Evolutionary conservation across 129 eudicot genomes (phyloP), one percentile per base, ranked within the genome.

Genomic region (Gnaphalium uliginosum): DNA sequence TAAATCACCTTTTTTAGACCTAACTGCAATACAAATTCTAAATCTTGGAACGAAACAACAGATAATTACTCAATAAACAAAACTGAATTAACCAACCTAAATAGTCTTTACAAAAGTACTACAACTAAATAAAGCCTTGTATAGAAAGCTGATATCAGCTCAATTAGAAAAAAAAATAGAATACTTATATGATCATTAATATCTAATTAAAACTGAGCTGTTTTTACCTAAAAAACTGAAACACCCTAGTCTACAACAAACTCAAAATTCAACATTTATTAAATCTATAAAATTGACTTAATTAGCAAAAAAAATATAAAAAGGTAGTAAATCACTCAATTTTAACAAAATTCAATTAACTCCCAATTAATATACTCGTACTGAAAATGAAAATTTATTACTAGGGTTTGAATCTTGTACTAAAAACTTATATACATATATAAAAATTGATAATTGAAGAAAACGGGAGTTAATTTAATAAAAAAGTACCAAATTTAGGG

Each of bases 341-440:
- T 35, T 10, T 11, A 56, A 27, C 17, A 21, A 11, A 41, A 69
- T n/a, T 29, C 7, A 68, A 68, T 39, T 14, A 74, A 74, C 13
- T 46, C 27, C 6, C 43, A 23, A 43, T 27, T 43, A 60, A 30
- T n/a, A 14, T 46, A 46, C 53, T 14, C 53, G 53, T 14, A 60
- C n/a, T 23, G 53, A 60, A 23, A 71, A 60, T 70, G 70, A 37
- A 5, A 71, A 72, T 33, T 68, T 24, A 66, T 60, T 53, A 48
- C 68, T 67, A 73, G 79, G 79, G 76, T 78, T 78, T 62, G 48
- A 64, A 76, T 19, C 53, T 30, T 26, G 64, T 39, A 30, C 3
- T 2, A 10, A 24, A 60, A 33, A 22, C 27, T 19, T 3, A 1
- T 39, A 15, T 0, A 48, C 21, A 19, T 1, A 21, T 11, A 10